These are phyloP conservation scores for Syncephalastrum sp. DNA, from an alignment of 371 early-diverging fungal genomes.

Conservation along the genomic window DNA sequence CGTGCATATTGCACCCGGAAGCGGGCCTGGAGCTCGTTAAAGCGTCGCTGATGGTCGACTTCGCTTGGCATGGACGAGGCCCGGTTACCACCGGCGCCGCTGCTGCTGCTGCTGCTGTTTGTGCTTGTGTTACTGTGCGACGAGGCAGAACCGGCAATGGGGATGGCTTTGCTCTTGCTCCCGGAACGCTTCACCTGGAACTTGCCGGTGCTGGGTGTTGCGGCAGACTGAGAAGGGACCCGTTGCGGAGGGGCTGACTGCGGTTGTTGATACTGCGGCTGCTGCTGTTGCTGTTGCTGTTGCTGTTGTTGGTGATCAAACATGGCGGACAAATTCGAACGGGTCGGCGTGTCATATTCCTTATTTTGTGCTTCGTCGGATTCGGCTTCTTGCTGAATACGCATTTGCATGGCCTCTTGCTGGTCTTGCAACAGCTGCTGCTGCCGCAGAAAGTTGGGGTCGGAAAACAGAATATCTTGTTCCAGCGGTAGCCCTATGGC, in stretches of 20 bases:
- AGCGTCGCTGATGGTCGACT: constrained; percentile 30
- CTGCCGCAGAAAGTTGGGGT: constrained; percentile 26
- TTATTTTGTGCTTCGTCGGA: neutral
- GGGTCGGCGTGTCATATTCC: constrained; percentile 9
- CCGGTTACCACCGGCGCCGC: constrained; percentile 4
- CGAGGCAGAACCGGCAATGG: constrained; percentile 5
- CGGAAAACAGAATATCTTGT: constrained; percentile 26
- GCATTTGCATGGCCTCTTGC: constrained; percentile 10
- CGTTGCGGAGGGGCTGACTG: neutral
- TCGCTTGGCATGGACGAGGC: constrained; percentile 16
- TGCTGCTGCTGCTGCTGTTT: constrained; percentile 3
- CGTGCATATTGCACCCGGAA: constrained; percentile 33
- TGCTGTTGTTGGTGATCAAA: constrained; percentile 12
- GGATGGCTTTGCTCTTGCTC: constrained; percentile 14
- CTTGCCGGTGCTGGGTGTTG: constrained; percentile 1
- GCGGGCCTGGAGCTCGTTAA: constrained; percentile 29
- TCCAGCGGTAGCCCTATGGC: constrained; percentile 13
- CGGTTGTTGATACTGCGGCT: neutral
- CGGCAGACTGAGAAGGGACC: neutral
- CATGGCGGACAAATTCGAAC: constrained; percentile 26
- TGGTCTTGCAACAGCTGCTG: constrained; percentile 28
- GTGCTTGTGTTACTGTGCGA: neutral
- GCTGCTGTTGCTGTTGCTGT: constrained; percentile 2
- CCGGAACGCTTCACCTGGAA: constrained; percentile 5
- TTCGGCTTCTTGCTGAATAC: constrained; percentile 7